Conservation (phyloP, 495 filamentous ascomycete genomes). For the Annulohypoxylon maeteangense region DNA sequence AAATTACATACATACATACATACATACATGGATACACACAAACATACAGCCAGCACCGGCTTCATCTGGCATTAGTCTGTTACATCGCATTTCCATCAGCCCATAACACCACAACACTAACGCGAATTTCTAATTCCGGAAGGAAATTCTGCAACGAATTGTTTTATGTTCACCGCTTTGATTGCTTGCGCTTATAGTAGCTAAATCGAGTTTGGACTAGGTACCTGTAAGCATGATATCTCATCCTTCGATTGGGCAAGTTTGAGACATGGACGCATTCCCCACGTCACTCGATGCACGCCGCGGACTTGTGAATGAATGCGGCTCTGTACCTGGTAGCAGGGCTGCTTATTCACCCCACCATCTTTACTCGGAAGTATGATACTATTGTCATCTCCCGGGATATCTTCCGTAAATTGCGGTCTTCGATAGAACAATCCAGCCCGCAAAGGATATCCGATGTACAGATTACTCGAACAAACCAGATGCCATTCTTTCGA, state of each 20-base stretch:
- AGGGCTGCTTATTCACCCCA: not conserved
- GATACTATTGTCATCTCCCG: not conserved
- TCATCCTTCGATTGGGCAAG: not conserved
- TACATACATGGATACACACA: too few relatives aligned
- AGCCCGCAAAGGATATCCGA: not conserved
- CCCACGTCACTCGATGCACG: not conserved
- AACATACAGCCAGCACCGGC: not conserved
- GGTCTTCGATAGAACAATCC: slow-evolving; percentile 11
- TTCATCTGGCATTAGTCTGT: not conserved
- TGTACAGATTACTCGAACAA: not conserved
- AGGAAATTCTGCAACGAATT: not conserved
- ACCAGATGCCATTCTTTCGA: not conserved
- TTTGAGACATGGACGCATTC: not conserved
- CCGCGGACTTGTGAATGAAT: not conserved
- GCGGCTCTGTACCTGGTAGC: slow-evolving; percentile 6
- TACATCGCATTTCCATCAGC: not conserved
- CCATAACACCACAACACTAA: not conserved
- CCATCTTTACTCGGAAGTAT: not conserved
- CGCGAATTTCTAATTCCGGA: not conserved
- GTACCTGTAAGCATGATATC: too few relatives aligned
- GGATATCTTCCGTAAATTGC: not conserved
- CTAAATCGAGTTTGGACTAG: not conserved
- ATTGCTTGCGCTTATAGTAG: not conserved
- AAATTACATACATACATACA: too few relatives aligned
- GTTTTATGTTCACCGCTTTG: slow-evolving; percentile 23